Evolutionary conservation across 371 early-diverging fungal species (phyloP), one percentile per base, ranked within the genome.

Genomic region (Mortierella sp.): DNA sequence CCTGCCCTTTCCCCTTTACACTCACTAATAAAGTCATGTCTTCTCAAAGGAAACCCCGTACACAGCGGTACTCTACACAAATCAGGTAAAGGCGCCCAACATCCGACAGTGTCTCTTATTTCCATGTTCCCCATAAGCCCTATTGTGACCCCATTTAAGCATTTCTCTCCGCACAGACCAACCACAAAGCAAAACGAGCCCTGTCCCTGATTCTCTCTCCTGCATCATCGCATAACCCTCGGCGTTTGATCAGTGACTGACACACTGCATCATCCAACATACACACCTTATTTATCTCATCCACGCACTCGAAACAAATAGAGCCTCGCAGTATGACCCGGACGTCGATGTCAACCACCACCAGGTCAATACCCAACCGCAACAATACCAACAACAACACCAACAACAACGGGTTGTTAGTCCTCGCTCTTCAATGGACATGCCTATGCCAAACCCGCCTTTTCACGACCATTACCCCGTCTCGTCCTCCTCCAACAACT

Each of bases 241-340:
- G 34, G 22, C 40, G 24, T 24, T 37, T 7, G 61, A 61, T 31
- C 61, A 14, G 31, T 37, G 6, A 68, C 52, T 34, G 52, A 68
- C 50, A 16, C 5, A 31, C 43, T 39, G n/a, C n/a, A n/a, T n/a
- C n/a, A n/a, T n/a, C n/a, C n/a, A n/a, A n/a, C n/a, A n/a, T n/a
- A 55, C 72, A 55, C 55, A 43, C 53, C 31, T 53, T 45, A 45
- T 47, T 55, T 29, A 31, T 47, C 34, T 14, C 16, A 16, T 70
- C 24, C 24, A 11, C 61, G 11, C 41, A 7, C 34, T 47, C 34
- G 34, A 50, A 45, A 14, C 8, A 26, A 37, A n/a, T 37, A 79
- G 76, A 64, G 76, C 55, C n/a, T 75, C 73, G 39, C 80, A 75
- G 47, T 75, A 79, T 41, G 75, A 79, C 66, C 71, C 74, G 2